Percentiles rank a stretch among this genome's conserved stretches.
Evolutionary conservation across 83 land plant species (phyloP).

Genomic region (Picea abies): DNA sequence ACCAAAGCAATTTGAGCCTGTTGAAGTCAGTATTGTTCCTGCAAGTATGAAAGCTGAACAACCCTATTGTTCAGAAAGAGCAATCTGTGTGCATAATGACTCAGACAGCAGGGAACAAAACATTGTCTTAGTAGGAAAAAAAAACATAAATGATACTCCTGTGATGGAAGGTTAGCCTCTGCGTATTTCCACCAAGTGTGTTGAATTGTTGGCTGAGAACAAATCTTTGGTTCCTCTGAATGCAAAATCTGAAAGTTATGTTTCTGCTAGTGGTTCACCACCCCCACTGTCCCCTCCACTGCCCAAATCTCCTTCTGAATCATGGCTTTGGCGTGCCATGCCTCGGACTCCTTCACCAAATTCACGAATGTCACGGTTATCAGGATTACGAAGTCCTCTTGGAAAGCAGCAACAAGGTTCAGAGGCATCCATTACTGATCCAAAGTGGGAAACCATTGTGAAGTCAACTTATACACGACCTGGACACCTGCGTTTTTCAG

Average conservation of each 20-base stretch:
- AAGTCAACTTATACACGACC: constrained; percentile 36
- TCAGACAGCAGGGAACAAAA: not conserved
- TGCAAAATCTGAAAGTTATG: not conserved
- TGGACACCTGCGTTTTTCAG: constrained; percentile 47
- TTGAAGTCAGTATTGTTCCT: not conserved
- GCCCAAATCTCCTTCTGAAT: constrained; percentile 72
- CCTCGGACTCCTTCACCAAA: constrained; percentile 38
- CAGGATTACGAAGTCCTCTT: constrained; percentile 21
- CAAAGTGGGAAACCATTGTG: constrained; percentile 53
- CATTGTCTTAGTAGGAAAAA: not conserved
- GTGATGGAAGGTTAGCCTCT: constrained; percentile 17
- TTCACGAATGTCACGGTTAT: constrained; percentile 22
- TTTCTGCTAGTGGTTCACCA: not conserved
- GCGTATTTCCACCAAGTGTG: constrained; percentile 13
- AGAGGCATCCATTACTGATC: constrained; percentile 11
- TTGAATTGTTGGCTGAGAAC: not conserved
- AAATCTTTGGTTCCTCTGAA: constrained; percentile 5
- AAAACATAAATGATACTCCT: constrained; percentile 1
- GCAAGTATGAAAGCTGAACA: not conserved
- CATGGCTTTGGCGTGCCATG: constrained; percentile 74
- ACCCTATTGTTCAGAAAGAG: constrained; percentile 13
- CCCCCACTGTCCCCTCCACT: constrained; percentile 49
- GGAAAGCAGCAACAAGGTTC: constrained; percentile 24
- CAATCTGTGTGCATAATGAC: not conserved
- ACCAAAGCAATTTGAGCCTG: not conserved